Evolutionary conservation across 176 grass and related monocot genomes (phyloP).

Genomic region (Eragrostis curvula): DNA sequence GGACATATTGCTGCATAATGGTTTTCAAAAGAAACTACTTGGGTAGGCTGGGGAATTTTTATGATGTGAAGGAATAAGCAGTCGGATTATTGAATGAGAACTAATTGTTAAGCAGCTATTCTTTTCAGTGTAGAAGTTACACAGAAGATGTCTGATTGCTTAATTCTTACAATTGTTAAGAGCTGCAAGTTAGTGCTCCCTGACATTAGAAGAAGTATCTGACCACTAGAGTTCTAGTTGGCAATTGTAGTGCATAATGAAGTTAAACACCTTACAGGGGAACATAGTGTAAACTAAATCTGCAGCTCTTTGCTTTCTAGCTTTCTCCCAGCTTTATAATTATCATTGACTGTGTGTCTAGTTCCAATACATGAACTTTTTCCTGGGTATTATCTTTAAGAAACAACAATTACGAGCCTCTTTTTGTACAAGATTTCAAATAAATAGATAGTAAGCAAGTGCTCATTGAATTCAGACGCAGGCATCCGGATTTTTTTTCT

Average conservation of each 20-base stretch:
- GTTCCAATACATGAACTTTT: background rate
- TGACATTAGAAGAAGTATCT: background rate
- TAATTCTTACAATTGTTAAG: background rate
- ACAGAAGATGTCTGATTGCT: background rate
- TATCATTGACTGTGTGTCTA: background rate
- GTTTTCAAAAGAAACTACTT: conserved; percentile 1
- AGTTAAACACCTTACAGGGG: background rate
- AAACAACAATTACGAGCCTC: background rate
- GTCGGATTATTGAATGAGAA: background rate
- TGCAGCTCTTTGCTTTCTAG: background rate
- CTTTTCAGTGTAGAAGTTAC: background rate
- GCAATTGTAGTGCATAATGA: background rate
- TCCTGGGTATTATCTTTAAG: conserved; percentile 13
- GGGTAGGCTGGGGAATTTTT: background rate
- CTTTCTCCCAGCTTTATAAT: background rate
- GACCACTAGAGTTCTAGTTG: background rate
- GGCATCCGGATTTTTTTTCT: background rate
- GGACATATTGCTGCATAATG: background rate
- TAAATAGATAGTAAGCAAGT: background rate
- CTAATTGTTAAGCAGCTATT: background rate
- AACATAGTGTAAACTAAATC: background rate
- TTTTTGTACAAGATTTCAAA: background rate
- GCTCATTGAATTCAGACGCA: conserved; percentile 4
- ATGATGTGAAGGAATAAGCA: background rate
- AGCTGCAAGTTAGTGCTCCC: background rate